Base-by-base conservation (phyloP, 805 yeast genomes). In the Yarrowia porcina region DNA sequence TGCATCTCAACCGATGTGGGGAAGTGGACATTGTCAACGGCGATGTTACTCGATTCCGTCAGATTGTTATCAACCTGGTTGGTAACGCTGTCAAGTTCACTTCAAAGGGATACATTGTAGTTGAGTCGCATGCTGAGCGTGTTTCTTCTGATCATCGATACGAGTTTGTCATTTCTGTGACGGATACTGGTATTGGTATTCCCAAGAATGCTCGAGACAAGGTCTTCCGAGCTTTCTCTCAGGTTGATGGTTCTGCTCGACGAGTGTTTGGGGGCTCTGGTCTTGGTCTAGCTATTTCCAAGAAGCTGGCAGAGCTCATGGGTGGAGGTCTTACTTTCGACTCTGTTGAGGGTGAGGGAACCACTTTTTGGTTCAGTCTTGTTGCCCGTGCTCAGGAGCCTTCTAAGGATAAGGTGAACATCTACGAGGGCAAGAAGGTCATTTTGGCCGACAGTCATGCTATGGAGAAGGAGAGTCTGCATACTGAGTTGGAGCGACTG, bases 11-110 rank as follows among this genome's bases (percentile, higher is more conserved):
- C 69, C 69, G 69, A 27, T 77, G 81, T 66, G 77, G 76, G 2
- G 72, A 73, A 10, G 70, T 79, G 25, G 75, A 75, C 49, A 70
- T 68, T 15, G 73, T 81, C 0, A 67, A 72, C 60, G 85, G 85
- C 9, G 85, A 82, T 63, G 75, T 79, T 8, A 81, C 83, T 0
- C 68, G 85, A 25, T 75, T 81, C 60, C 71, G 83, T 39, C 85
- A 82, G 66, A 76, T 82, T 41, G 74, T 81, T 42, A 82, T 82
- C 67, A 82, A 82, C 63, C 71, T 82, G 59, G 76, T 81, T 10
- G 84, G 85, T 1, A 82, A 82, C 68, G 82, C 85, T 11, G 81
- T 81, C 47, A 82, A 82, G 67, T 82, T 82, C 66, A 80, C 85
- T 0, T 63, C 71, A 6, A 54, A 65, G 32, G 85, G 85, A 2